Conservation (phyloP, 164 flowering plant species). For the grape (Vitis vinifera) region ASM3070453v1 NC_081817.1:9135501-9136000, state of each 20-base stretch:
- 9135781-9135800: slow-evolving; percentile 69
- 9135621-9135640: slow-evolving; percentile 46
- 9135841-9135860: slow-evolving; percentile 24
- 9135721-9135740: slow-evolving; percentile 42
- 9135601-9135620: slow-evolving; percentile 54
- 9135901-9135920: slow-evolving; percentile 20
- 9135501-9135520: too few relatives aligned
- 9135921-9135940: slow-evolving; percentile 19
- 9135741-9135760: slow-evolving; percentile 53
- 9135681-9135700: slow-evolving; percentile 48
- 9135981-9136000: not conserved
- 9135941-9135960: slow-evolving; percentile 1
- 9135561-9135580: slow-evolving; percentile 40
- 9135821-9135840: slow-evolving; percentile 15
- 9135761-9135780: slow-evolving; percentile 80
- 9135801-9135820: slow-evolving; percentile 33
- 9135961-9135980: not conserved
- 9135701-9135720: slow-evolving; percentile 39
- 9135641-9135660: slow-evolving; percentile 49
- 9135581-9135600: slow-evolving; percentile 39
- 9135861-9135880: slow-evolving; percentile 21
- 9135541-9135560: not conserved
- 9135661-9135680: slow-evolving; percentile 40
- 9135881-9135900: slow-evolving; percentile 18
- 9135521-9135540: not conserved